Base-by-base conservation (phyloP, 345 rosid genomes). In the Eutrema heterophyllum region DNA sequence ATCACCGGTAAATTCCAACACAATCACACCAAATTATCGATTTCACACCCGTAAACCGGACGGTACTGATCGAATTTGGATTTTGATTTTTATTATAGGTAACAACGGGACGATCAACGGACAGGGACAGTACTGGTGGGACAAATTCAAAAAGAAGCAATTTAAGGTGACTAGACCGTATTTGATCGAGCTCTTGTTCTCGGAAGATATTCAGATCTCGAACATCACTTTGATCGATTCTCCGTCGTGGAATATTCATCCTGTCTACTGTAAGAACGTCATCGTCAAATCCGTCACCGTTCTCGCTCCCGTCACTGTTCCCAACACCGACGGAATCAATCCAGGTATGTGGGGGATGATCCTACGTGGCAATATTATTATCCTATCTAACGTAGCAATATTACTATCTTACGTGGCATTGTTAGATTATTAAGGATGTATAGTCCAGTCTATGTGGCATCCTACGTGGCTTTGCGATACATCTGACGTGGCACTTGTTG, bases 241-340 rank as follows among this genome's bases (percentile, higher is more conserved):
- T 1, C 96, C 97, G 0, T 83, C 87, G 7, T 89, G 97, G 96
- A 60, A 81, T 43, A 83, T 89, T 55, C 96, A 92, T 75, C 97
- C 96, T 2, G 55, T 80, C 4, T 92, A 92, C 46, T 67, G 85
- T 79, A 84, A 86, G 77, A 66, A 85, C 58, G 54, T 93, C 35
- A n/a, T 86, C 9, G 35, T 88, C 64, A 85, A 79, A 75, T 73
- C 82, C 45, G 53, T 91, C 40, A 91, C 92, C 1, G 49, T 91
- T 61, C 59, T 85, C 14, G 92, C 96, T 10, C 97, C 98, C 6
- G 72, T 88, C 30, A 78, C 72, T n/a, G 80, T 82, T 15, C 96
- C 96, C 2, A 93, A 91, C 41, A 89, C 97, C 1, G 98, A 91
- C 77, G 97, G 98, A 45, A 86, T 93, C n/a, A 57, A 89, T 73